Base-by-base conservation (phyloP, 2,329 filamentous ascomycete species). In the Corynespora cassiicola region DNA sequence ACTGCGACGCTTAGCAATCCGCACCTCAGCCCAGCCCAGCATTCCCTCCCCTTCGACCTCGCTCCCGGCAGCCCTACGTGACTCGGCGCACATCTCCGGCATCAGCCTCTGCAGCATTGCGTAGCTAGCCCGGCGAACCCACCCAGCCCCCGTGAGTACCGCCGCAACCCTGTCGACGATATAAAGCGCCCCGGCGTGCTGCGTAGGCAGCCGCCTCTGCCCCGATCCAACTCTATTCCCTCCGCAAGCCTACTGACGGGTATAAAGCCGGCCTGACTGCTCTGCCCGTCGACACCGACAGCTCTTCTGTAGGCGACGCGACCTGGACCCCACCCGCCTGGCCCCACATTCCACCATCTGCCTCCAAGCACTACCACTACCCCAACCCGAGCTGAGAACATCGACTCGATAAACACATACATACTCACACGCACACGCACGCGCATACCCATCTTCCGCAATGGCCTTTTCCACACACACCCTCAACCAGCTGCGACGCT, bases 391-490 rank as follows among this genome's bases (percentile, higher is more conserved):
- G 23, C 31, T 27, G 31, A n/a, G 18, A 8, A 15, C 23, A 25
- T 7, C 20, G n/a, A 18, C 15, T 7, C 3, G 19, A 28, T n/a
- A 7, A 16, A 25, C 24, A 39, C 9, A 18, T 21, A 18, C 19
- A 16, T 31, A 5, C 20, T n/a, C 32, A 21, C 37, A 19, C 25
- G 15, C 15, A 30, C 39, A 36, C 31, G 28, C 17, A 17, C 31
- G 12, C 6, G 17, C 18, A 11, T 31, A 3, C 14, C 12, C 27
- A 25, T 24, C 11, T 27, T 18, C 19, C 42, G 56, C 34, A 36
- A 68, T 67, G 64, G 52, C 59, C 6, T 21, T 63, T 36, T 52
- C 61, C 27, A 52, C 63, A 39, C 62, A 65, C 39, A 55, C 57
- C 19, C 28, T 66, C 26, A 40, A 54, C 31, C 58, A 62, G 14